These are phyloP conservation scores for Fusarium napiforme DNA, from an alignment of 2,329 filamentous ascomycete species.

Conservation along the genomic window DNA sequence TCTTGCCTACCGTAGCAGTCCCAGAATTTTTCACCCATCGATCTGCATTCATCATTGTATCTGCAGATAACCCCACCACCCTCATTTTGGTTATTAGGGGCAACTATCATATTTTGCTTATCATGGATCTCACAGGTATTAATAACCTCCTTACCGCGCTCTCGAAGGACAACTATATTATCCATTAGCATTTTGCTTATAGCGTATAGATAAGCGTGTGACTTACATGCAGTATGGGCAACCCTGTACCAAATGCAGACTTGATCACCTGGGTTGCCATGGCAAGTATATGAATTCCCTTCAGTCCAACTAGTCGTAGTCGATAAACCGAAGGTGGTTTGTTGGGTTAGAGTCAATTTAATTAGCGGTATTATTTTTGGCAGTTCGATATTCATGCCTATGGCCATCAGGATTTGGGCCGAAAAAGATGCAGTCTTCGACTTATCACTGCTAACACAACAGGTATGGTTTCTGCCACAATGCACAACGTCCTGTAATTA, in stretches of 20 bases:
- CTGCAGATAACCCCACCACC: rapidly evolving
- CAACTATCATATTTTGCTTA: rapidly evolving
- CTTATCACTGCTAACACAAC: not conserved
- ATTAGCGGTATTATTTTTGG: too few relatives aligned
- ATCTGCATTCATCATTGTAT: rapidly evolving
- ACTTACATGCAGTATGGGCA: not conserved
- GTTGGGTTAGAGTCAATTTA: too few relatives aligned
- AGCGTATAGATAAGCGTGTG: not conserved
- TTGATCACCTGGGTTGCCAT: rapidly evolving
- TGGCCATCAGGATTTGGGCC: too few relatives aligned
- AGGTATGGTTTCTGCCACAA: rapidly evolving
- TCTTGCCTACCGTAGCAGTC: not conserved
- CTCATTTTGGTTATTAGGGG: rapidly evolving
- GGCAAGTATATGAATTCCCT: not conserved
- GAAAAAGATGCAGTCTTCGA: too few relatives aligned
- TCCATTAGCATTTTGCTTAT: rapidly evolving
- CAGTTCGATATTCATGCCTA: too few relatives aligned
- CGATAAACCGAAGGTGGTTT: too few relatives aligned
- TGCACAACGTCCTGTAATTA: rapidly evolving
- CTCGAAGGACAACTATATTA: rapidly evolving
- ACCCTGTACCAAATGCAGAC: not conserved
- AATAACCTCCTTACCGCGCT: rapidly evolving
- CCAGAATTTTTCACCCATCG: rapidly evolving
- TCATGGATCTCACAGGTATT: too few relatives aligned
- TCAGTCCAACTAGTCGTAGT: rapidly evolving